These are phyloP conservation scores for Rauvolfia tetraphylla DNA, from an alignment of 257 asterid genomes.

Conservation along the genomic window DNA sequence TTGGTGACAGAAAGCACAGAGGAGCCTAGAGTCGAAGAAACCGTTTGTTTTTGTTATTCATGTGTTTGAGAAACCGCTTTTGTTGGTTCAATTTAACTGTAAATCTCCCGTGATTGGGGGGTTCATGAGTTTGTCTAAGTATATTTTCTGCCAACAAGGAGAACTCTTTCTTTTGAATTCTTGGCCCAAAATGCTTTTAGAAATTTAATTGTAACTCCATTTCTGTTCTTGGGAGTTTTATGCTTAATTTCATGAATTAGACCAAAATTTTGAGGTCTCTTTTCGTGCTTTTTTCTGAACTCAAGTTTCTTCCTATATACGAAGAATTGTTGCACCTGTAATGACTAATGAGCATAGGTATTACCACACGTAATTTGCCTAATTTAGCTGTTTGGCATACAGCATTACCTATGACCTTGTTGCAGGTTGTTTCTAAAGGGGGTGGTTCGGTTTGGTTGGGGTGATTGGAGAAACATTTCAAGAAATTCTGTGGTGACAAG, in stretches of 20 bases:
- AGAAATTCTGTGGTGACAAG: constrained; percentile 17
- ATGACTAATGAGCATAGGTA: neutral
- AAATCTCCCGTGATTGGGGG: neutral
- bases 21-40: neutral
- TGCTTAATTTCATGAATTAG: neutral
- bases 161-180: too few species aligned
- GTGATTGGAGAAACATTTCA: constrained; percentile 25
- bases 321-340: neutral
- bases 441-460: constrained; percentile 4
- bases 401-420: neutral
- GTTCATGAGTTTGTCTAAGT: neutral
- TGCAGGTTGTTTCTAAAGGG: constrained; percentile 20
- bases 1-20: neutral
- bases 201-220: too few species aligned
- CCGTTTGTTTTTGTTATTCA: neutral
- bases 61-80: neutral
- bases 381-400: neutral
- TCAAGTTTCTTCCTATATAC: neutral
- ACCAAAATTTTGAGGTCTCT: neutral
- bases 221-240: too few species aligned
- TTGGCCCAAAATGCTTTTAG: too few species aligned
- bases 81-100: neutral
- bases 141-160: too few species aligned
- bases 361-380: neutral
- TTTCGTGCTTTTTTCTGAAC: neutral